phyloP scores from a whole-genome alignment of 2,329 filamentous ascomycete genomes.

The Sphaerulina vaccinii region DNA sequence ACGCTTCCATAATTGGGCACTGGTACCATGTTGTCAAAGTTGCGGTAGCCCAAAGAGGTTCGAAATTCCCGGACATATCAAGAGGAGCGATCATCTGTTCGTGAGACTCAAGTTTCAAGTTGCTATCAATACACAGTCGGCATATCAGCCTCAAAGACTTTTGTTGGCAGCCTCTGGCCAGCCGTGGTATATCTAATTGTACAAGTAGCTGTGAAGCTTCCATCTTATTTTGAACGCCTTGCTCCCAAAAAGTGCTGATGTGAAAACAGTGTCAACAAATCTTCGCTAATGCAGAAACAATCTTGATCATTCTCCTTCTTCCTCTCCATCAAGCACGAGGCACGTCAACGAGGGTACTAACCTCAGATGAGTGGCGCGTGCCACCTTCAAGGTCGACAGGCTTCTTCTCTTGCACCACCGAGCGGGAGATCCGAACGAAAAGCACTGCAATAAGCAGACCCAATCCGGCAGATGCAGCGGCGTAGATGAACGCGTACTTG shows the following conservation, averaged over 20 bases:
- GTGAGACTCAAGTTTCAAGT: background rate
- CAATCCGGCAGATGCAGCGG: conserved; percentile 32
- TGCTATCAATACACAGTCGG: background rate
- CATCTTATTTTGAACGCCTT: conserved; percentile 3
- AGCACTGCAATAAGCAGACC: conserved; percentile 32
- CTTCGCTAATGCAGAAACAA: background rate
- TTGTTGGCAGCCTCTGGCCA: background rate
- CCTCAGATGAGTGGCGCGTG: conserved; percentile 14
- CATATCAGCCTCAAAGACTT: background rate
- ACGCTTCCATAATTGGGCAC: background rate
- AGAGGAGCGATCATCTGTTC: background rate
- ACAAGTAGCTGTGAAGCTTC: conserved; percentile 21
- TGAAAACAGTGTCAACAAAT: background rate
- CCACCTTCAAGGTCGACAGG: conserved; percentile 25
- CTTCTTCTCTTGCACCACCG: conserved; percentile 23
- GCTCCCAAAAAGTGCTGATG: conserved; percentile 3
- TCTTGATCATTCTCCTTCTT: background rate
- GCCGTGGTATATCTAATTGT: conserved; percentile 3
- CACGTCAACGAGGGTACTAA: conserved; percentile 15
- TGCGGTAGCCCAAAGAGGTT: conserved; percentile 6
- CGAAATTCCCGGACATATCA: background rate
- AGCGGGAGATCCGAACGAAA: conserved; percentile 33
- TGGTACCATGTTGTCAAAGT: conserved; percentile 1
- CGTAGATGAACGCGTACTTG: conserved; percentile 34
- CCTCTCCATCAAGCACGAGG: background rate